A percentile compares a stretch with the other conserved stretches of the same genome.
Evolutionary conservation across 2,329 filamentous ascomycete species (phyloP).

Genomic region (Ascochyta koolunga): DNA sequence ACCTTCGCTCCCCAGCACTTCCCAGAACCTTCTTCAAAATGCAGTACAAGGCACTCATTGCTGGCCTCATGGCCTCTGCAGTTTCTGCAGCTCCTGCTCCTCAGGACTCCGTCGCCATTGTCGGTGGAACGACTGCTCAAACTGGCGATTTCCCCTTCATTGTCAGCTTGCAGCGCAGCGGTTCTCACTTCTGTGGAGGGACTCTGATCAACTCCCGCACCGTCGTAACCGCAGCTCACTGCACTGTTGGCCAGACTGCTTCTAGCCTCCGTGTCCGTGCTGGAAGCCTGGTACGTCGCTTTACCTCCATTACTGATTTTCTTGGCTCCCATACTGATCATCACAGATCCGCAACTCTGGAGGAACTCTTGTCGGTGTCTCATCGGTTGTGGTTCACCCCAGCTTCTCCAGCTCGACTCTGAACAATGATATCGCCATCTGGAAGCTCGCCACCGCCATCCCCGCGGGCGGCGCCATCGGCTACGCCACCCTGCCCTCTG

Average conservation of each 20-base stretch:
- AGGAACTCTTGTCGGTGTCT: conserved; percentile 26
- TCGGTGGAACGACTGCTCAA: conserved; percentile 32
- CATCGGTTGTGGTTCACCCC: conserved; percentile 28
- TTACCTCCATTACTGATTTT: too few relatives aligned
- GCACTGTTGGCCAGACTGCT: conserved; percentile 25
- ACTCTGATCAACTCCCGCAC: conserved; percentile 36
- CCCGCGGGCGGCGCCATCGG: conserved; percentile 31
- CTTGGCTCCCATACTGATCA: neutral
- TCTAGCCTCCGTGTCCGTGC: conserved; percentile 27
- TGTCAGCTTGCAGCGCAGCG: conserved; percentile 27
- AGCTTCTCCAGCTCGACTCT: conserved; percentile 22
- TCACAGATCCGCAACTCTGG: conserved; percentile 27
- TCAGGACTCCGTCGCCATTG: conserved; percentile 29
- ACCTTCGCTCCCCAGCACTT: conserved; percentile 7
- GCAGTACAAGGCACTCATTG: conserved; percentile 30
- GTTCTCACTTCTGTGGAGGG: conserved; percentile 38
- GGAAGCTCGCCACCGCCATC: conserved; percentile 32
- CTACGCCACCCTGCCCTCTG: conserved; percentile 30
- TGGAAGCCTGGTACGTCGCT: conserved; percentile 26
- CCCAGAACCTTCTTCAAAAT: conserved; percentile 22
- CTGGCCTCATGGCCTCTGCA: conserved; percentile 31
- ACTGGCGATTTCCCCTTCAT: conserved; percentile 40
- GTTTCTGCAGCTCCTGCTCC: conserved; percentile 30
- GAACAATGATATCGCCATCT: conserved; percentile 34
- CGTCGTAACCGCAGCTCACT: conserved; percentile 39